Base-by-base conservation (phyloP, 2,329 filamentous ascomycete genomes). In the Xylaria sp. region DNA sequence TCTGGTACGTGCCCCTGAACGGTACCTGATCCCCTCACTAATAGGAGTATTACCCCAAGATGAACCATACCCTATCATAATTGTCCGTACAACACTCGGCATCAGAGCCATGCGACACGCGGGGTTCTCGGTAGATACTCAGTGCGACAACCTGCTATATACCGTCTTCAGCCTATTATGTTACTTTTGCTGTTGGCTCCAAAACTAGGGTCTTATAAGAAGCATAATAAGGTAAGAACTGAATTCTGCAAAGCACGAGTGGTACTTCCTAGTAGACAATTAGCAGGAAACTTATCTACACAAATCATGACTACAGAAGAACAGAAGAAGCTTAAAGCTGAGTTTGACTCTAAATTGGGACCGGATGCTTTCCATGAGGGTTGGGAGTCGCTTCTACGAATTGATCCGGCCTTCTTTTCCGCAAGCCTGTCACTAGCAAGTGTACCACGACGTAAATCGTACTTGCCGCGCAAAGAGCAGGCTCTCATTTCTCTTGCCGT, bases 401-500 rank as follows among this genome's bases (percentile, higher is more conserved):
- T 75, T 20, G 72, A 75, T 48, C 76, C 75, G 6, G 61, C 32
- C 13, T 77, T 78, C 63, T 78, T 78, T 73, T 64, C 70, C 13
- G 75, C 76, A 15, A 73, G 73, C 59, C 56, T 77, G 10, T 71
- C 68, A 2, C 69, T 78, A 18, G 73, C 76, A 44, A 71, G 75
- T 2, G 75, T 77, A 2, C 76, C 76, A 18, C 74, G 72, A 1
- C 52, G 15, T 23, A 77, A 77, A 52, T 70, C 70, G 23, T 77
- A 82, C 66, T 78, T 85, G 8, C 71, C 78, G 1, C 76, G 76
- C 55, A 85, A 84, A 68, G 76, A 81, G 64, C 83, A 84, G 71
- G 73, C 78, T 25, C 74, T 85, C n/a, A 75, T 84, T n/a, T 78
- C 78, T 20, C 78, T 85, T 28, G 80, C 83, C 18, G 82, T 85